Percentiles rank a stretch among this genome's conserved stretches.
phyloP scores from a whole-genome alignment of 371 early-diverging fungal genomes.

The Rhizomucor pusillus region DNA sequence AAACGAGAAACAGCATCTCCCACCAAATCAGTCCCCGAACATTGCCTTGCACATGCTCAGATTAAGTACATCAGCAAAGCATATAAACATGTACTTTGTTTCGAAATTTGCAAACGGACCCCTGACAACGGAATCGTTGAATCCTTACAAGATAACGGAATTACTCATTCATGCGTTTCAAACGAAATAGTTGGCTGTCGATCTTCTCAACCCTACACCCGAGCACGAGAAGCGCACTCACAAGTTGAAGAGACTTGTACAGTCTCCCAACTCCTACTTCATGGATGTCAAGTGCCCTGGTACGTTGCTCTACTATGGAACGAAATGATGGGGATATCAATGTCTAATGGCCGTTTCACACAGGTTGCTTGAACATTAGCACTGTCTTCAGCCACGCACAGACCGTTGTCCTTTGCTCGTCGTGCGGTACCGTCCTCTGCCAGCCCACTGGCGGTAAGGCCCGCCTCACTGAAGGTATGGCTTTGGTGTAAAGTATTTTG shows the following conservation, averaged over 20 bases:
- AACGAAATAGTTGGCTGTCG: slow-evolving; percentile 86
- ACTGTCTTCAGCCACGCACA: slow-evolving; percentile 99
- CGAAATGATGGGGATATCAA: background rate
- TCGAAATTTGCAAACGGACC: too few relatives aligned
- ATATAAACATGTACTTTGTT: too few relatives aligned
- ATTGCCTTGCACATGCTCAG: background rate
- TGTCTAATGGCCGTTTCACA: background rate
- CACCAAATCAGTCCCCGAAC: background rate
- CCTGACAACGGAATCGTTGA: background rate
- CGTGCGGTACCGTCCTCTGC: slow-evolving; percentile 95
- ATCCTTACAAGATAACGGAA: background rate
- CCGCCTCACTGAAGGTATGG: slow-evolving; percentile 84
- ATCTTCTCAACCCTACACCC: slow-evolving; percentile 97
- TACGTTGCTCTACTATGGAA: slow-evolving; percentile 27
- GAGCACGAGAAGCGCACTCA: slow-evolving; percentile 92
- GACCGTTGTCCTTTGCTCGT: slow-evolving; percentile 95
- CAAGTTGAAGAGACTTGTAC: slow-evolving; percentile 99
- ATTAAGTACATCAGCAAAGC: background rate
- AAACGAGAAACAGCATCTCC: background rate
- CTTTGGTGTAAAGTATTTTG: background rate
- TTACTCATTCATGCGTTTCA: background rate
- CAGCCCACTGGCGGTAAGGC: slow-evolving; percentile 99
- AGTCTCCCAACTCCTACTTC: slow-evolving; percentile 99
- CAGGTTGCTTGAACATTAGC: slow-evolving; percentile 95
- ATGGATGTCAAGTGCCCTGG: slow-evolving; percentile 99